A percentile compares a stretch with the other conserved stretches of the same genome.
These are phyloP conservation scores for Oemleria cerasiformis DNA, from an alignment of 306 rosid species.

Conservation along the genomic window DNA sequence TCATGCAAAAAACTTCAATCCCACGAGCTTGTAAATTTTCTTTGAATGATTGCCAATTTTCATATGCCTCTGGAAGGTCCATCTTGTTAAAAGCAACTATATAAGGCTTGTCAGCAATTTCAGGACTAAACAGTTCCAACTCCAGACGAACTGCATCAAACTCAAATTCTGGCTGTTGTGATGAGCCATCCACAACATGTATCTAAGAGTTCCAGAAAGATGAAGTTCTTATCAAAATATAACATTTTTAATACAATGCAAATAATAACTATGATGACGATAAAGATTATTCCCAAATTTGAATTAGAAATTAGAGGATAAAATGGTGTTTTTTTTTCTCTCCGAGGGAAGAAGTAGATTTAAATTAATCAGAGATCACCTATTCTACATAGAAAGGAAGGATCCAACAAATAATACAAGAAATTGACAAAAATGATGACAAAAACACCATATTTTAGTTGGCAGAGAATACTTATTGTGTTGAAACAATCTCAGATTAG, in stretches of 20 bases:
- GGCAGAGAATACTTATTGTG: neutral
- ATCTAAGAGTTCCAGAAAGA: slow-evolving; percentile 44
- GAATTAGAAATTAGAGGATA: neutral
- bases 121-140: slow-evolving; percentile 83
- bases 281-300: neutral
- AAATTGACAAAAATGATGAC: neutral
- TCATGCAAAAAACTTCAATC: slow-evolving; percentile 73
- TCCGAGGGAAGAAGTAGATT: neutral
- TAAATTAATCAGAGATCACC: neutral
- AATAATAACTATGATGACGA: neutral
- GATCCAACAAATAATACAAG: neutral
- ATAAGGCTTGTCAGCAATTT: slow-evolving; percentile 85
- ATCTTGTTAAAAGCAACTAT: slow-evolving; percentile 85
- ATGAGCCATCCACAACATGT: slow-evolving; percentile 91
- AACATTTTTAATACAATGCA: neutral
- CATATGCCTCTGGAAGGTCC: slow-evolving; percentile 95
- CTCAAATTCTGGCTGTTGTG: slow-evolving; percentile 85
- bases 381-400: neutral
- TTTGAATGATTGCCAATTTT: slow-evolving; percentile 78
- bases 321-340: neutral
- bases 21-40: slow-evolving; percentile 65
- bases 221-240: neutral
- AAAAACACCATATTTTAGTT: neutral
- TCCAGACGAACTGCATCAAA: slow-evolving; percentile 94
- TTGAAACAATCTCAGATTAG: neutral